phyloP scores from a whole-genome alignment of 2,329 filamentous ascomycete species.

The Albifimbria verrucaria region DNA sequence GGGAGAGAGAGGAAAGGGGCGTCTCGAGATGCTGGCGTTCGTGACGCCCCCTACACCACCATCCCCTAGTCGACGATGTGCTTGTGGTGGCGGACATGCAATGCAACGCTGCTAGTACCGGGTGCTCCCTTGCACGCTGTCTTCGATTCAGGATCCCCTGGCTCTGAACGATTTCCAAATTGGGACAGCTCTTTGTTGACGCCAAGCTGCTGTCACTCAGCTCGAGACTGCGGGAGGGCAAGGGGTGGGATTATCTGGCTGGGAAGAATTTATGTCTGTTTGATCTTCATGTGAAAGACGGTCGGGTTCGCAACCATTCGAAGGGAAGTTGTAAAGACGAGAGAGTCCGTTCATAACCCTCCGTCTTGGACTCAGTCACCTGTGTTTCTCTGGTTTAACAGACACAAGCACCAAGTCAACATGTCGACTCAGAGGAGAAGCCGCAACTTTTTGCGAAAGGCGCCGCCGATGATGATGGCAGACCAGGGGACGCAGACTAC shows the following conservation, averaged over 20 bases:
- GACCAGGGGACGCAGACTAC: background rate
- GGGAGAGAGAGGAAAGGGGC: too few relatives aligned
- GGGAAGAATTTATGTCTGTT: too few relatives aligned
- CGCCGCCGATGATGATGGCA: background rate
- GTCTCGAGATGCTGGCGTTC: too few relatives aligned
- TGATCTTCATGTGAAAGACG: too few relatives aligned
- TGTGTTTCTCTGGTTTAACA: too few relatives aligned
- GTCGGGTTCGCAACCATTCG: too few relatives aligned
- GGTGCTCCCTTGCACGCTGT: background rate
- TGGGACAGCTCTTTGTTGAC: background rate
- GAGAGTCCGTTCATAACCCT: too few relatives aligned
- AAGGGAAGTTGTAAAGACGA: too few relatives aligned
- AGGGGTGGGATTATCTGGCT: too few relatives aligned
- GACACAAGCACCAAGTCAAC: too few relatives aligned
- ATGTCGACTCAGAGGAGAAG: background rate
- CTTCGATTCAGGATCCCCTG: background rate
- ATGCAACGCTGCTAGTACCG: background rate
- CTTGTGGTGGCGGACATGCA: background rate
- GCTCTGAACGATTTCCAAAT: background rate
- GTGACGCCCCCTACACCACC: background rate
- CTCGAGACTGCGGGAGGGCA: background rate
- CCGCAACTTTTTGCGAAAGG: background rate
- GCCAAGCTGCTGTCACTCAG: background rate
- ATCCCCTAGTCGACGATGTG: background rate
- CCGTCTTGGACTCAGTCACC: too few relatives aligned